Conservation (phyloP, 139 green algal genomes). For the Closterium sp. region DNA sequence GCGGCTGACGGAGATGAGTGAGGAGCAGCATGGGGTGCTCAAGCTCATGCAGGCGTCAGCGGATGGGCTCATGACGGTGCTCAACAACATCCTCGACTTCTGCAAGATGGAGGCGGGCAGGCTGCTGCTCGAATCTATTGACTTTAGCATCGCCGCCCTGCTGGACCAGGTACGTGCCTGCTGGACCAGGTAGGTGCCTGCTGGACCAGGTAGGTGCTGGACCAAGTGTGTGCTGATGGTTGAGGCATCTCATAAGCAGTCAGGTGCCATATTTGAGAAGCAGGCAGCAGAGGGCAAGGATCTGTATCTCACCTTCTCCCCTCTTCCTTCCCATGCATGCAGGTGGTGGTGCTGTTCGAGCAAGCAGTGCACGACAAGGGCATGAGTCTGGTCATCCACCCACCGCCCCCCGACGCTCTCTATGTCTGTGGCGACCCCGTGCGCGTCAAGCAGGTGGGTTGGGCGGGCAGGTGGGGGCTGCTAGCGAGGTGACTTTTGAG, state of each 20-base stretch:
- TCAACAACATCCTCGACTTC: constrained; percentile 67
- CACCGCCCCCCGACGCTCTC: not conserved
- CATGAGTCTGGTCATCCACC: constrained; percentile 20
- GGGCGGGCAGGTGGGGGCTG: too few species aligned
- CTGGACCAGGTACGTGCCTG: constrained; percentile 8
- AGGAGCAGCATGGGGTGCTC: constrained; percentile 47
- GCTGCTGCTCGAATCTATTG: constrained; percentile 52
- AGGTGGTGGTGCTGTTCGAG: constrained; percentile 43
- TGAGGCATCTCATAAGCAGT: too few species aligned
- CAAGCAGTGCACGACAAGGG: constrained; percentile 53
- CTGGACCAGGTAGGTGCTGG: not conserved
- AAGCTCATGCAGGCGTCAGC: constrained; percentile 58
- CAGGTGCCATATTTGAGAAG: constrained; percentile 5
- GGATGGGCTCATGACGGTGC: constrained; percentile 61
- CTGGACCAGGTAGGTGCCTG: not conserved
- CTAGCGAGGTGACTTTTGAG: too few species aligned
- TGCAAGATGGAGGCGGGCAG: constrained; percentile 56
- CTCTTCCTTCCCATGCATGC: not conserved
- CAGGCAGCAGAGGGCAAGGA: constrained; percentile 51
- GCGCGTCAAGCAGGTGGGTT: constrained; percentile 60
- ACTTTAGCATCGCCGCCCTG: constrained; percentile 4
- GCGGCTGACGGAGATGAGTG: constrained; percentile 25
- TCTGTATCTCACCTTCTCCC: constrained; percentile 4
- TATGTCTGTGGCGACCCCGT: constrained; percentile 55
- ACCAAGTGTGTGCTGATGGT: too few species aligned